phyloP scores from a whole-genome alignment of 345 rosid species.

The Rhizophora apiculata region DNA sequence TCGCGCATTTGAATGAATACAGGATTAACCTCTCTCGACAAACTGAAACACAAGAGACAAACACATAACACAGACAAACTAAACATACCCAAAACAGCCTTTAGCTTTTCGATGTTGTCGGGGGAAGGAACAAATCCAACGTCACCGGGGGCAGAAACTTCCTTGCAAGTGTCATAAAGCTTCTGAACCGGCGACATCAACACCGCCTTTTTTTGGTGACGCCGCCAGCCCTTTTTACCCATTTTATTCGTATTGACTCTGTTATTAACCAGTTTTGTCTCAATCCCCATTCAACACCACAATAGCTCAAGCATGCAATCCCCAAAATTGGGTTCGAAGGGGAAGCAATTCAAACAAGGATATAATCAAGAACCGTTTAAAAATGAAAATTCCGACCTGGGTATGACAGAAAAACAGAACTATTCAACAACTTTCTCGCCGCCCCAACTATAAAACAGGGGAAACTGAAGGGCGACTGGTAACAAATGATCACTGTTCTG shows the following conservation, averaged over 20 bases:
- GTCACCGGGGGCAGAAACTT: constrained; percentile 51
- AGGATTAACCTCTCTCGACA: neutral
- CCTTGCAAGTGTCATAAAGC: constrained; percentile 66
- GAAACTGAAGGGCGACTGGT: neutral
- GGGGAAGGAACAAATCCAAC: constrained; percentile 61
- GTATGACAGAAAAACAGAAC: neutral
- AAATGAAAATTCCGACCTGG: constrained; percentile 16
- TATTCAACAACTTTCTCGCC: neutral
- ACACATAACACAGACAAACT: neutral
- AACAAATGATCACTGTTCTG: neutral
- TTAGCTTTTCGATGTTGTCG: constrained; percentile 54
- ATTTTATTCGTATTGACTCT: constrained; percentile 21
- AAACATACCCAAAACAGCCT: constrained; percentile 65
- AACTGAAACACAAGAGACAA: neutral
- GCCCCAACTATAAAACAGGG: neutral
- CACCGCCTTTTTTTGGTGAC: constrained; percentile 19
- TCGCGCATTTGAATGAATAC: too few species aligned
- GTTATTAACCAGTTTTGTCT: constrained; percentile 33
- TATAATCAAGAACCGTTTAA: neutral
- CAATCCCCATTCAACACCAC: constrained; percentile 56
- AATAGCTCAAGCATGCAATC: neutral
- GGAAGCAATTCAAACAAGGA: constrained; percentile 1
- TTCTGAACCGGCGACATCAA: constrained; percentile 46
- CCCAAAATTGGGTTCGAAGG: neutral
- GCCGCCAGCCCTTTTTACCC: constrained; percentile 41